Evolutionary conservation across 1,284 basidiomycete genomes (phyloP).

Genomic region (Apiotrichum porosum): DNA sequence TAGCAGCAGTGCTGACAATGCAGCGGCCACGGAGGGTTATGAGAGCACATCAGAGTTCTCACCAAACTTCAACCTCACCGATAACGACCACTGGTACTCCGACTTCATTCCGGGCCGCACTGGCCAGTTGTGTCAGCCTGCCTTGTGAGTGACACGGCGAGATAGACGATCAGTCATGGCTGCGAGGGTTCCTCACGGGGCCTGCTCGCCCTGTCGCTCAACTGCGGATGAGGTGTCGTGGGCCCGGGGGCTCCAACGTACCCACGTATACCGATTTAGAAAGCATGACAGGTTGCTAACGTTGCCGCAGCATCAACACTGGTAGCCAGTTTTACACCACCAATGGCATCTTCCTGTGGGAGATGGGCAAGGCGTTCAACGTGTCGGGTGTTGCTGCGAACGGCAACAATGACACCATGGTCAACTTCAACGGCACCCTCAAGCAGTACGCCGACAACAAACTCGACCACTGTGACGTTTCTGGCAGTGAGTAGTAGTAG

Average conservation of each 20-base stretch:
- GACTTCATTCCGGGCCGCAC: slow-evolving; percentile 16
- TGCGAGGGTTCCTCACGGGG: background rate
- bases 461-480: slow-evolving; percentile 17
- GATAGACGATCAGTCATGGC: too few relatives aligned
- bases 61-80: slow-evolving; percentile 19
- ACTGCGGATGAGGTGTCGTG: background rate
- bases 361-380: slow-evolving; percentile 23
- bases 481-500: slow-evolving; percentile 12
- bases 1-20: too few relatives aligned
- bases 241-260: too few relatives aligned
- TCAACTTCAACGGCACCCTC: slow-evolving; percentile 18
- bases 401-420: slow-evolving; percentile 5
- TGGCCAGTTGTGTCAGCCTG: slow-evolving; percentile 15
- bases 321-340: slow-evolving; percentile 16
- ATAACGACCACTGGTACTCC: slow-evolving; percentile 22
- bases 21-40: slow-evolving; percentile 19
- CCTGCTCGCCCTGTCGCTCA: background rate
- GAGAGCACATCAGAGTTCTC: slow-evolving; percentile 12
- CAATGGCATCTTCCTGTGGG: slow-evolving; percentile 19
- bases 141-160: slow-evolving; percentile 7
- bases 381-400: slow-evolving; percentile 1
- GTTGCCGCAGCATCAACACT: slow-evolving; percentile 5
- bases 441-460: slow-evolving; percentile 16
- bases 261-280: too few relatives aligned
- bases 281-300: too few relatives aligned